Evolutionary conservation across 345 rosid species (phyloP).

Genomic region (Diplotaxis tenuifolia): DNA sequence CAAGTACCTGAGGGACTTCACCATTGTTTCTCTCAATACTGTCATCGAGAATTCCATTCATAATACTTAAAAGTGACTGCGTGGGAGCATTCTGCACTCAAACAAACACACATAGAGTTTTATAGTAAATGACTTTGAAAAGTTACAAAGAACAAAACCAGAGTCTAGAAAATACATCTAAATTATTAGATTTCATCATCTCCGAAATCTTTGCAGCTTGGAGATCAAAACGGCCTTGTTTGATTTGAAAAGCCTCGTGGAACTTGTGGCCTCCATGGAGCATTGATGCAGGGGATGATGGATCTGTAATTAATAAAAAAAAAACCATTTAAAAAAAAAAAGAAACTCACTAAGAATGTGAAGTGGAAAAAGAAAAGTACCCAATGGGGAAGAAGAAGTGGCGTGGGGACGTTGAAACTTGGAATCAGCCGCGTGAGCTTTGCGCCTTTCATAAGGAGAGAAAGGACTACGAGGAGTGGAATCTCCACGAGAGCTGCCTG

Average conservation of each 20-base stretch:
- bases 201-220: slow-evolving; percentile 74
- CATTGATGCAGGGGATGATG: slow-evolving; percentile 46
- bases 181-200: slow-evolving; percentile 71
- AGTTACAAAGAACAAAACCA: neutral
- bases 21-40: slow-evolving; percentile 65
- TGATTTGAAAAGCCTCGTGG: slow-evolving; percentile 77
- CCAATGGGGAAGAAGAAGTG: slow-evolving; percentile 41
- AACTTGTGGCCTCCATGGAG: slow-evolving; percentile 63
- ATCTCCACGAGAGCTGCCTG: slow-evolving; percentile 36
- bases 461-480: slow-evolving; percentile 32
- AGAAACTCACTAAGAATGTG: neutral
- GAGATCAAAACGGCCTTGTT: slow-evolving; percentile 76
- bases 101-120: slow-evolving; percentile 12
- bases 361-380: slow-evolving; percentile 36
- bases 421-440: slow-evolving; percentile 36
- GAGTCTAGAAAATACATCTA: slow-evolving; percentile 52
- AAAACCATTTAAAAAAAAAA: slow-evolving; percentile 3
- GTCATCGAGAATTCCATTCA: slow-evolving; percentile 82
- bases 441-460: slow-evolving; percentile 51
- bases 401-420: slow-evolving; percentile 45
- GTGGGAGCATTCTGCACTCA: slow-evolving; percentile 84
- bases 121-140: slow-evolving; percentile 2
- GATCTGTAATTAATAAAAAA: slow-evolving; percentile 38
- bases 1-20: slow-evolving; percentile 81
- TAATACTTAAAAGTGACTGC: slow-evolving; percentile 78